phyloP scores from a whole-genome alignment of 2,329 filamentous ascomycete genomes.

The Trichoderma afroharzianum region DNA sequence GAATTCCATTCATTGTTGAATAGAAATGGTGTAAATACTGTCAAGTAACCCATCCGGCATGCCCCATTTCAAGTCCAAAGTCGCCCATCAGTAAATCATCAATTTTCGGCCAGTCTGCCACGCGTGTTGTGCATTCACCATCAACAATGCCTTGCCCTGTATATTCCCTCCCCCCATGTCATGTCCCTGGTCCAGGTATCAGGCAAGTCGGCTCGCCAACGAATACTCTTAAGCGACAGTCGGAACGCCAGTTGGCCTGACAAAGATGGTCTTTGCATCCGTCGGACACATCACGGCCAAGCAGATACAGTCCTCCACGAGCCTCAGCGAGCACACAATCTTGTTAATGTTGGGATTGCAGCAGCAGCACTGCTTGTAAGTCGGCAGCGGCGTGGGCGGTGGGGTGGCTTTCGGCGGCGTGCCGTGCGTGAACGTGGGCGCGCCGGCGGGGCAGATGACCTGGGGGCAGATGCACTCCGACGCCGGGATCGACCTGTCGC shows the following conservation, averaged over 20 bases:
- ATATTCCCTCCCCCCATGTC: background rate
- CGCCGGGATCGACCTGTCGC: slow-evolving; percentile 20
- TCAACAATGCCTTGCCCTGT: background rate
- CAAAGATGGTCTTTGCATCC: slow-evolving; percentile 19
- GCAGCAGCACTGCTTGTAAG: slow-evolving; percentile 23
- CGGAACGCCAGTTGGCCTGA: background rate
- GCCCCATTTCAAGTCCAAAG: background rate
- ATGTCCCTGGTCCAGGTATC: background rate
- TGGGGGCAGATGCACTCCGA: slow-evolving; percentile 28
- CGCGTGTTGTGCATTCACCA: background rate
- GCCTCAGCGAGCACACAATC: slow-evolving; percentile 20
- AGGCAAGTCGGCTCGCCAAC: background rate
- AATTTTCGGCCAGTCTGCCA: background rate
- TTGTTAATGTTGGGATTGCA: slow-evolving; percentile 20
- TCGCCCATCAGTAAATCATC: background rate
- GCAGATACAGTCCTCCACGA: slow-evolving; percentile 20
- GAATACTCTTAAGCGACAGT: background rate
- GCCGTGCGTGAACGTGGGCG: slow-evolving; percentile 20
- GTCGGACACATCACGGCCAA: slow-evolving; percentile 24
- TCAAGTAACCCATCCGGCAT: background rate
- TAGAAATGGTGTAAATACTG: background rate
- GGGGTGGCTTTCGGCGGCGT: background rate
- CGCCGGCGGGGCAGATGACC: slow-evolving; percentile 26
- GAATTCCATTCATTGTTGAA: background rate
- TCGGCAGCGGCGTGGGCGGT: background rate